Evolutionary conservation across 768 basidiomycete genomes (phyloP).

Genomic region (Obba rivulosa): DNA sequence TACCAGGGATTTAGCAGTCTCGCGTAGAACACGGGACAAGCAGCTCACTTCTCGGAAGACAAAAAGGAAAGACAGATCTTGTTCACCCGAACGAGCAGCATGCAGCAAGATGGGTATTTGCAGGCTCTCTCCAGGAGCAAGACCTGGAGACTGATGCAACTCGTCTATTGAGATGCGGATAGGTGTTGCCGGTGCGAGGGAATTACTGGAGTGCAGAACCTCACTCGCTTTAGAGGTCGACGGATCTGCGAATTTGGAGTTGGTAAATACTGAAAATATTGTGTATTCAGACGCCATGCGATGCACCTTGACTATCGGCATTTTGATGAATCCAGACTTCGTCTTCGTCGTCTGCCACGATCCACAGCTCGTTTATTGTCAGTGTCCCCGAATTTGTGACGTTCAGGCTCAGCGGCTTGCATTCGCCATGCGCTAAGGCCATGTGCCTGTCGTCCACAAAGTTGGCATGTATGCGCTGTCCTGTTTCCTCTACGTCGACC

Average conservation of each 20-base stretch:
- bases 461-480: constrained; percentile 55
- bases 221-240: constrained; percentile 24
- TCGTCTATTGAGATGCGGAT: constrained; percentile 36
- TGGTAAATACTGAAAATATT: background rate
- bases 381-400: constrained; percentile 63
- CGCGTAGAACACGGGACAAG: background rate
- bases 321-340: constrained; percentile 47
- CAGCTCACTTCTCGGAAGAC: constrained; percentile 56
- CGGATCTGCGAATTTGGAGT: constrained; percentile 5
- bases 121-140: constrained; percentile 44
- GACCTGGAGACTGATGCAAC: constrained; percentile 16
- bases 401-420: constrained; percentile 44
- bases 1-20: background rate
- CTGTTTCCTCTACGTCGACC: constrained; percentile 57
- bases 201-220: constrained; percentile 45
- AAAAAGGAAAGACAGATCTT: constrained; percentile 57
- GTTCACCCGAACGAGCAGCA: constrained; percentile 40
- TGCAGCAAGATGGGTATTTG: constrained; percentile 53
- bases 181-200: constrained; percentile 43
- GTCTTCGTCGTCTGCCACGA: constrained; percentile 55
- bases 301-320: background rate
- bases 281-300: background rate
- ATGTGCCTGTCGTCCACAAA: constrained; percentile 51
- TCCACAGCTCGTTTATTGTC: constrained; percentile 65
- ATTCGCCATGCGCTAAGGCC: constrained; percentile 66